A percentile compares a stretch with the other conserved stretches of the same genome.
Conservation (phyloP, 169 alveolate species). For the Eimeria maxima region DNA sequence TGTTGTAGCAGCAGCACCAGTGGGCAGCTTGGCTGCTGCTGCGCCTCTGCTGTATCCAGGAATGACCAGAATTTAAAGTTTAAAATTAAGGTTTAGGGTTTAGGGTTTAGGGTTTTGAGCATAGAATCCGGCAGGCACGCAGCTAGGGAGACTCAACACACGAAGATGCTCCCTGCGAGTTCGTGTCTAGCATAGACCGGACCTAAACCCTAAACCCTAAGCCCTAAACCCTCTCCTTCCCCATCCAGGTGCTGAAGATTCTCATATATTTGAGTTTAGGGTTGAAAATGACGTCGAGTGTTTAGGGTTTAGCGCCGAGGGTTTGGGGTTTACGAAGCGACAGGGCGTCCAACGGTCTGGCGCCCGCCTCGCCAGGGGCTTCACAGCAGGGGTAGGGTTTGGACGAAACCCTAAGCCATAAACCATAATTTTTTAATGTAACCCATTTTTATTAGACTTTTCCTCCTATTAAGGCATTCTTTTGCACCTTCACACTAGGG, state of each 20-base stretch:
- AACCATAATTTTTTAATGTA: background rate
- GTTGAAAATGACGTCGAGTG: background rate
- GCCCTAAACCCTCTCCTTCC: constrained; percentile 36
- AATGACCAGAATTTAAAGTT: background rate
- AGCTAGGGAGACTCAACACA: background rate
- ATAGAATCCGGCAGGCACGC: background rate
- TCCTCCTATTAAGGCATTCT: too few relatives aligned
- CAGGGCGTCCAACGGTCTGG: too few relatives aligned
- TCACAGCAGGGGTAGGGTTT: too few relatives aligned
- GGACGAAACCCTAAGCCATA: background rate
- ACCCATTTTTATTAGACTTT: background rate
- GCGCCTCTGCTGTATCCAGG: background rate
- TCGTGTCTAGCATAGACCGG: constrained; percentile 6
- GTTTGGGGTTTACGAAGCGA: too few relatives aligned
- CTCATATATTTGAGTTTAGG: background rate
- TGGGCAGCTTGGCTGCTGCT: constrained; percentile 30
- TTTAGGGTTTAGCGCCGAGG: constrained; percentile 36
- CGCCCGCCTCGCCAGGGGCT: too few relatives aligned
- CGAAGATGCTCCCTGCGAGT: background rate
- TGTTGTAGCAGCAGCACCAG: constrained; percentile 55
- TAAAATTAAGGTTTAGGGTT: background rate
- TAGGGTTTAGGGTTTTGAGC: background rate
- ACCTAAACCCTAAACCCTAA: constrained; percentile 62
- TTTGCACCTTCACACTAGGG: background rate
- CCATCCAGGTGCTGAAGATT: background rate